Evolutionary conservation across 1,139 yeast genomes (phyloP).

Genomic region (Yamadazyma jaroonii): DNA sequence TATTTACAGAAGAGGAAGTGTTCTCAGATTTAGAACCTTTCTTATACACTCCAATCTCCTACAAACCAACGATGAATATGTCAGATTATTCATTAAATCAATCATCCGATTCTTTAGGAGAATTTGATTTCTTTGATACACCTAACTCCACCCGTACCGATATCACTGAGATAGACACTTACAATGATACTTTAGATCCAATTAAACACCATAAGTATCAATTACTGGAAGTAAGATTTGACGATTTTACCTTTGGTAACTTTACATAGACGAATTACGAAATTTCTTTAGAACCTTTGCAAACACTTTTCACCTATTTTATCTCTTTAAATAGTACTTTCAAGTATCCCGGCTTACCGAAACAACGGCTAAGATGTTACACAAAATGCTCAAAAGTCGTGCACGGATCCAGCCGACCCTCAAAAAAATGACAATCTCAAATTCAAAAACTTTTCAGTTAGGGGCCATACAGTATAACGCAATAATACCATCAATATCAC

Average conservation of each 20-base stretch:
- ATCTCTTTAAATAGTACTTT: too few relatives aligned
- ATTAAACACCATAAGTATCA: conserved; percentile 5
- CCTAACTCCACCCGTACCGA: conserved; percentile 3
- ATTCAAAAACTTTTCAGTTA: conserved; percentile 2
- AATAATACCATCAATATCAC: neutral
- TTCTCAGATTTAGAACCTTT: neutral
- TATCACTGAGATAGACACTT: neutral
- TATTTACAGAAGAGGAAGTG: neutral
- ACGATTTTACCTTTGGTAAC: conserved; percentile 5
- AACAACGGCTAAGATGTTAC: neutral
- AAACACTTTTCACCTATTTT: too few relatives aligned
- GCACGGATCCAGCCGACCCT: neutral
- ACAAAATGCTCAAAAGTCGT: conserved; percentile 1
- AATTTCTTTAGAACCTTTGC: too few relatives aligned
- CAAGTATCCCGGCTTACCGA: neutral
- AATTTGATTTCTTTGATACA: conserved; percentile 6
- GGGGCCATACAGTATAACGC: neutral
- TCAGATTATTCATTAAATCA: conserved; percentile 20
- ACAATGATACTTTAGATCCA: conserved; percentile 2
- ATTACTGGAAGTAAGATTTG: conserved; percentile 6
- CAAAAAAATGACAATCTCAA: neutral
- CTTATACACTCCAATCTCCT: neutral
- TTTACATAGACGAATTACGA: conserved; percentile 1
- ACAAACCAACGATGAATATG: conserved; percentile 2
- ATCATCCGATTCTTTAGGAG: conserved; percentile 4